A percentile compares a stretch with the other conserved stretches of the same genome.
Conservation (phyloP, 352 stramenopile species). For the Pythium dissotocum region DNA sequence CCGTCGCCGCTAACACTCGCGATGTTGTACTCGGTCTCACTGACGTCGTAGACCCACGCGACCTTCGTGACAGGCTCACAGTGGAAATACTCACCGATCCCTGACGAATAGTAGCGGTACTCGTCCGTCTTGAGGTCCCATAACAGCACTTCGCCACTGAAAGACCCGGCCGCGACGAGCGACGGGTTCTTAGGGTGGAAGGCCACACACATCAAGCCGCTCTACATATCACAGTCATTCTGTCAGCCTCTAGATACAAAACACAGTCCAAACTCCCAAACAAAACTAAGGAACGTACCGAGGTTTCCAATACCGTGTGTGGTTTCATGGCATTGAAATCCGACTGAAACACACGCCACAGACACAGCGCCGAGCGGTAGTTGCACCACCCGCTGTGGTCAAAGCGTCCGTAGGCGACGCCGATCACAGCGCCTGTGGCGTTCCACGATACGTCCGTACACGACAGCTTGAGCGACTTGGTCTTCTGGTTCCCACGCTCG, state of each 20-base stretch:
- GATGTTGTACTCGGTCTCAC: conserved; percentile 75
- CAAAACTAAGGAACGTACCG: conserved; percentile 35
- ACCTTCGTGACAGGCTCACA: conserved; percentile 85
- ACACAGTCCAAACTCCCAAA: too few species aligned
- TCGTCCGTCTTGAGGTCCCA: conserved; percentile 76
- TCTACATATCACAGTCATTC: conserved; percentile 32
- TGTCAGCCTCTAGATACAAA: too few species aligned
- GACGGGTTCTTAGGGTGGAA: conserved; percentile 85
- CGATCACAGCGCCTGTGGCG: conserved; percentile 76
- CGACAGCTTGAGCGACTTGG: conserved; percentile 58
- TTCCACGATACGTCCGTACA: conserved; percentile 89
- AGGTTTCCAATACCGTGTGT: conserved; percentile 75
- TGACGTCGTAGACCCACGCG: conserved; percentile 77
- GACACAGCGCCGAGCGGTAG: conserved; percentile 79
- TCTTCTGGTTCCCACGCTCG: conserved; percentile 10
- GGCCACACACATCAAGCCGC: conserved; percentile 85
- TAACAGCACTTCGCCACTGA: conserved; percentile 86
- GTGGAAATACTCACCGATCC: conserved; percentile 90
- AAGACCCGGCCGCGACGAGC: conserved; percentile 80
- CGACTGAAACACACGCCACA: conserved; percentile 85
- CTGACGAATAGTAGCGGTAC: conserved; percentile 65
- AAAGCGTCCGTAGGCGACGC: conserved; percentile 81
- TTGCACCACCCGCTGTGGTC: conserved; percentile 89
- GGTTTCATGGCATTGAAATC: conserved; percentile 71
- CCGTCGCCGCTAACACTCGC: conserved; percentile 82